A percentile compares a stretch with the other conserved stretches of the same genome.
These are phyloP conservation scores for Senna tora DNA, from an alignment of 306 rosid genomes.

Conservation along the genomic window DNA sequence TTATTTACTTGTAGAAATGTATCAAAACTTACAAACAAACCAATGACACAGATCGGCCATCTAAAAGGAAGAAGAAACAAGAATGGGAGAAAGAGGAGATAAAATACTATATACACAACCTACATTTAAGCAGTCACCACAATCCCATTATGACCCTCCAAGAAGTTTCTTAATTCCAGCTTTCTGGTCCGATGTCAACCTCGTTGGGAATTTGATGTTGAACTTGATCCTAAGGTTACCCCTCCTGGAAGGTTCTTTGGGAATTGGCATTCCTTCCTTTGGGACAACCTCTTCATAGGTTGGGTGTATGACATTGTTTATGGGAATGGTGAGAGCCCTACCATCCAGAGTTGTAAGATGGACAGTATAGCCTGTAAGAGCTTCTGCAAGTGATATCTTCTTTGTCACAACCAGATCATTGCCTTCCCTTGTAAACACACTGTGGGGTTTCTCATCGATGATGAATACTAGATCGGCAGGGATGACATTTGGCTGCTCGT, in stretches of 20 bases:
- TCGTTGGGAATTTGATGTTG: conserved; percentile 58
- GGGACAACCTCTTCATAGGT: conserved; percentile 72
- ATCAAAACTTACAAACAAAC: conserved; percentile 26
- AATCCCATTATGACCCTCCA: conserved; percentile 7
- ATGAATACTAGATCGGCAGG: conserved; percentile 82
- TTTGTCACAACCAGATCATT: conserved; percentile 72
- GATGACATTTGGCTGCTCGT: conserved; percentile 66
- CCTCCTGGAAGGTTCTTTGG: conserved; percentile 75
- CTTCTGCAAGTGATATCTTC: conserved; percentile 62
- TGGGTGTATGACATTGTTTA: conserved; percentile 59
- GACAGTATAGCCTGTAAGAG: conserved; percentile 60
- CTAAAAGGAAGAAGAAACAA: conserved; percentile 18
- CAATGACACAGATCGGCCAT: conserved; percentile 34
- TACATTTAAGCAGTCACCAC: conserved; percentile 15
- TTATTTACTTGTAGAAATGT: conserved; percentile 1
- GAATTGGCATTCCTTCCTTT: conserved; percentile 85
- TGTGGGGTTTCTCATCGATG: conserved; percentile 85
- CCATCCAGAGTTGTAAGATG: conserved; percentile 73
- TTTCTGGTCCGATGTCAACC: conserved; percentile 60
- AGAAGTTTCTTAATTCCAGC: conserved; percentile 55
- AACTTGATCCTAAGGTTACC: conserved; percentile 84
- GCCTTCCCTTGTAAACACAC: conserved; percentile 77
- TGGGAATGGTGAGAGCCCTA: conserved; percentile 60
- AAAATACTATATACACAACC: conserved; percentile 35
- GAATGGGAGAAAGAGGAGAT: conserved; percentile 4